phyloP scores from a whole-genome alignment of 2,329 filamentous ascomycete genomes.

The Clarireedia homoeocarpa region DNA sequence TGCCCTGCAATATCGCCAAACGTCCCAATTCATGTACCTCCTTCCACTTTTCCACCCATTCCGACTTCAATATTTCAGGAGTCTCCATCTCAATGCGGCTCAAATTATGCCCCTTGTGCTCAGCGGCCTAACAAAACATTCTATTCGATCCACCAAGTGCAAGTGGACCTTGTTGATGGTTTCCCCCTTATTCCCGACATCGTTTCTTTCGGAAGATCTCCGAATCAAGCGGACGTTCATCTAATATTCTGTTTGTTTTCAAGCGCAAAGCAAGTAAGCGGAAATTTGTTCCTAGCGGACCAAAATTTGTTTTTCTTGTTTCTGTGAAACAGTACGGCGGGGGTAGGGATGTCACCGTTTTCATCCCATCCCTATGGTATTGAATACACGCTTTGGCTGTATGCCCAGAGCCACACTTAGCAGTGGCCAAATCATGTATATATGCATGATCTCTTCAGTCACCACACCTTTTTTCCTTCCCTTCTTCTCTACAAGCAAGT shows the following conservation, averaged over 20 bases:
- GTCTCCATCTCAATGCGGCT: too few relatives aligned
- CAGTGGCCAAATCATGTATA: not conserved
- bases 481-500: slow-evolving; percentile 3
- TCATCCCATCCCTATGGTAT: not conserved
- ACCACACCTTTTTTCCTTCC: not conserved
- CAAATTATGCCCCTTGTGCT: too few relatives aligned
- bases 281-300: not conserved
- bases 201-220: not conserved
- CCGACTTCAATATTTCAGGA: too few relatives aligned
- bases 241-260: not conserved
- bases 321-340: not conserved
- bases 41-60: too few relatives aligned
- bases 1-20: too few relatives aligned
- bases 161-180: too few relatives aligned
- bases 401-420: not conserved
- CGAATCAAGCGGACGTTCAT: not conserved
- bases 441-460: not conserved
- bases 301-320: not conserved
- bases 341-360: not conserved
- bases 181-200: not conserved
- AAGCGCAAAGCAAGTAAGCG: not conserved
- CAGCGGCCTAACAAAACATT: not conserved
- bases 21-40: too few relatives aligned
- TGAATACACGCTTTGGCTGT: not conserved
- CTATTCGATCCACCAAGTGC: not conserved